Conservation (phyloP, 352 stramenopile genomes). For the Globisporangium cylindrosporum region DNA sequence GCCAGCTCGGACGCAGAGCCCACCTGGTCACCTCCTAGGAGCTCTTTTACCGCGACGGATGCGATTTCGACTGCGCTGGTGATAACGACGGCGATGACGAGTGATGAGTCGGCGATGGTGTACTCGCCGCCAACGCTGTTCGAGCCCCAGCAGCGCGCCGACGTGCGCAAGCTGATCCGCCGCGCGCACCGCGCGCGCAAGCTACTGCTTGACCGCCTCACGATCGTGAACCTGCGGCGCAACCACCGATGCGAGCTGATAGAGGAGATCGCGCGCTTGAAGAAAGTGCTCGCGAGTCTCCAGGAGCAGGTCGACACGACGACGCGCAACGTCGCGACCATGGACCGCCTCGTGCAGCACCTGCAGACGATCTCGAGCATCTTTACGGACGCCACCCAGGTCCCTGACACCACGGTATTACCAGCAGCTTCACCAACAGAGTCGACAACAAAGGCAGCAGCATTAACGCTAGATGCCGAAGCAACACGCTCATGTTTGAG, state of each 20-base stretch:
- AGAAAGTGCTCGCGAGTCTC: slow-evolving; percentile 25
- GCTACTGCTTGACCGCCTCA: slow-evolving; percentile 20
- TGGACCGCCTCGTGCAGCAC: slow-evolving; percentile 30
- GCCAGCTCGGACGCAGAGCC: neutral
- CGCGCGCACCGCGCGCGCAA: slow-evolving; percentile 26
- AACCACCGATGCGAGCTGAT: slow-evolving; percentile 28
- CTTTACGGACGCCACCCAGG: slow-evolving; percentile 15
- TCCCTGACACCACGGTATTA: neutral
- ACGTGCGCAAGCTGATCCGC: slow-evolving; percentile 11
- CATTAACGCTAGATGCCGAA: neutral
- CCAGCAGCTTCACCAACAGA: neutral
- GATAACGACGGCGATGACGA: neutral
- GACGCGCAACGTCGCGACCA: slow-evolving; percentile 30
- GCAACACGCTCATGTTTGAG: neutral
- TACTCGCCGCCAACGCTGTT: neutral
- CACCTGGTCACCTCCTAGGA: neutral
- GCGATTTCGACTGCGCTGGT: neutral
- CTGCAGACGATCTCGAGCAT: slow-evolving; percentile 29
- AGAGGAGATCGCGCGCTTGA: slow-evolving; percentile 35
- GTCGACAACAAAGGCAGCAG: neutral
- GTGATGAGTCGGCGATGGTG: neutral
- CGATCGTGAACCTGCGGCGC: slow-evolving; percentile 23
- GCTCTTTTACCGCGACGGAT: neutral
- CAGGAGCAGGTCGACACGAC: slow-evolving; percentile 39
- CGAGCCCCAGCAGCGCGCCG: neutral